Conservation (phyloP, 306 rosid species). For the Rosa persica region DNA sequence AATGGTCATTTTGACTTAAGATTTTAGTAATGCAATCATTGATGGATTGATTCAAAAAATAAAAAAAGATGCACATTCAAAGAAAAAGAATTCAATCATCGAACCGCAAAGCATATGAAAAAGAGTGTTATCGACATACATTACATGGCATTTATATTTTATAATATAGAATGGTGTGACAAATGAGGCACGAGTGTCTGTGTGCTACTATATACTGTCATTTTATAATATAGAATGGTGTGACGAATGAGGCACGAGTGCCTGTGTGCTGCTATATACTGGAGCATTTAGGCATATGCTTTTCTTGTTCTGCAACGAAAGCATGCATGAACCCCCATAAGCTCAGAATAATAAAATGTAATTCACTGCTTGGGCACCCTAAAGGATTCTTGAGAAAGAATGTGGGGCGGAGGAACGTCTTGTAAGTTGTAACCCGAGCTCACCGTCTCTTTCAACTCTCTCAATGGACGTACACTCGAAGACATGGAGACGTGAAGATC, state of each 20-base stretch:
- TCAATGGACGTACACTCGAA: too few species aligned
- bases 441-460: neutral
- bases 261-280: neutral
- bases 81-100: neutral
- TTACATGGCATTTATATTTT: neutral
- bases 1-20: too few species aligned
- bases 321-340: neutral
- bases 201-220: neutral
- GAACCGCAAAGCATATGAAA: neutral
- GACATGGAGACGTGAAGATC: neutral
- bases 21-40: too few species aligned
- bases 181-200: neutral
- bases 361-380: neutral
- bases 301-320: slow-evolving; percentile 8
- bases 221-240: too few species aligned
- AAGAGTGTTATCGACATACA: neutral
- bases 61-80: neutral
- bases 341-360: neutral
- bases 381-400: neutral
- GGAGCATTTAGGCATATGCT: slow-evolving; percentile 6
- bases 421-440: neutral
- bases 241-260: neutral
- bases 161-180: neutral
- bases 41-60: too few species aligned
- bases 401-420: neutral